A percentile compares a stretch with the other conserved stretches of the same genome.
Conservation (phyloP, 768 basidiomycete species). For the Suillus discolor region DNA sequence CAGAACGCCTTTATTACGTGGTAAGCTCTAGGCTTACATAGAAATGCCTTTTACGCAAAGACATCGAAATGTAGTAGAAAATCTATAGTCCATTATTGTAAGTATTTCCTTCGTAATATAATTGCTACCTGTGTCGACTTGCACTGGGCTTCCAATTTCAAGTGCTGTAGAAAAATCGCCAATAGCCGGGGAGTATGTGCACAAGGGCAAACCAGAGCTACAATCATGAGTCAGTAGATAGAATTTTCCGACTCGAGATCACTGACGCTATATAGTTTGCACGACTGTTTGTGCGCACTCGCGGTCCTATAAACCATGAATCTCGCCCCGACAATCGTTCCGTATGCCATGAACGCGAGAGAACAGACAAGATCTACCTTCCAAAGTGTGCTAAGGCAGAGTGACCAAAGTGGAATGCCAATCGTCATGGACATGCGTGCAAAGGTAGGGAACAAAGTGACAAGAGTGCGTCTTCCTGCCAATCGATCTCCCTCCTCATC, state of each 20-base stretch:
- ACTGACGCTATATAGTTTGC: slow-evolving; percentile 11
- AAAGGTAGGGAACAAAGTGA: slow-evolving; percentile 36
- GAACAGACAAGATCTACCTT: slow-evolving; percentile 1
- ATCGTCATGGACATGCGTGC: slow-evolving; percentile 9
- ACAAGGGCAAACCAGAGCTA: slow-evolving; percentile 11
- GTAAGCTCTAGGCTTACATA: too few species aligned
- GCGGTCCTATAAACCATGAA: slow-evolving; percentile 4
- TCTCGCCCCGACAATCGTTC: slow-evolving; percentile 2
- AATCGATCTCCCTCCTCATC: slow-evolving; percentile 38
- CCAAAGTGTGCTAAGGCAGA: slow-evolving; percentile 8
- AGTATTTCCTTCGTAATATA: too few species aligned
- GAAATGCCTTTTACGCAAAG: too few species aligned
- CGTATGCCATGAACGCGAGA: slow-evolving; percentile 1
- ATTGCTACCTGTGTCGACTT: background rate
- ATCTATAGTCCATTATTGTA: too few species aligned
- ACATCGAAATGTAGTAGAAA: too few species aligned
- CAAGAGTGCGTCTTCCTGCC: slow-evolving; percentile 37
- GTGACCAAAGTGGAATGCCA: slow-evolving; percentile 9
- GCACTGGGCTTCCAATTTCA: background rate
- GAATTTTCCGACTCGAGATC: background rate
- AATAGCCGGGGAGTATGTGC: slow-evolving; percentile 13
- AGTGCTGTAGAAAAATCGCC: slow-evolving; percentile 10
- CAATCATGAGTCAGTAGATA: background rate
- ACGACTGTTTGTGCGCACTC: slow-evolving; percentile 4
- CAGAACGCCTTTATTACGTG: too few species aligned